These are phyloP conservation scores for Cordyceps javanica DNA, from an alignment of 2,329 filamentous ascomycete genomes.

Conservation along the genomic window DNA sequence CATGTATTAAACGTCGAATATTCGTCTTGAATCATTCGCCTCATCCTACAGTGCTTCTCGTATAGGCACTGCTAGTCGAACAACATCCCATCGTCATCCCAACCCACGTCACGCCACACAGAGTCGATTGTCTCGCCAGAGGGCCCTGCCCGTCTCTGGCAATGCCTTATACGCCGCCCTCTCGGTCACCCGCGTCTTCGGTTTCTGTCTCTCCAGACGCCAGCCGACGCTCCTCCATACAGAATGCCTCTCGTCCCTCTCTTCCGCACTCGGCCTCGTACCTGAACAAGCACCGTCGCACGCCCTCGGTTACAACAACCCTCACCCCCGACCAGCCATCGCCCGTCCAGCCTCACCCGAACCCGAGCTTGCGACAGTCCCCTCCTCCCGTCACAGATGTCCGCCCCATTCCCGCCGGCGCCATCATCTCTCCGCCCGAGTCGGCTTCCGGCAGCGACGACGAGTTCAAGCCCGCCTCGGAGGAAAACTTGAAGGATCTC, in stretches of 20 bases:
- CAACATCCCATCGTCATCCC: background rate
- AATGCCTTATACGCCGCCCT: constrained; percentile 88
- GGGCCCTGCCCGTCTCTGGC: constrained; percentile 26
- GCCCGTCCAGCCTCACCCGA: constrained; percentile 30
- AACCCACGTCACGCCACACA: background rate
- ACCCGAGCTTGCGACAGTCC: constrained; percentile 69
- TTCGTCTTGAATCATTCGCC: background rate
- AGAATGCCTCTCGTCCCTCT: constrained; percentile 42
- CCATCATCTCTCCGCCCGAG: constrained; percentile 86
- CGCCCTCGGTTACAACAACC: constrained; percentile 38
- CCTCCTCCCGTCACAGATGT: constrained; percentile 73
- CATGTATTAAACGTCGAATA: constrained; percentile 5
- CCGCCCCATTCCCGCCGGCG: constrained; percentile 69
- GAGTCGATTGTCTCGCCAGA: background rate
- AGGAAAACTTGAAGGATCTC: constrained; percentile 58
- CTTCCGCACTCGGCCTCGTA: constrained; percentile 62
- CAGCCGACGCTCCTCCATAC: constrained; percentile 54
- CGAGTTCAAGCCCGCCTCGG: constrained; percentile 46
- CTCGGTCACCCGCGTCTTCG: constrained; percentile 57
- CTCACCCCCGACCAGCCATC: constrained; percentile 38
- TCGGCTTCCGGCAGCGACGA: constrained; percentile 83
- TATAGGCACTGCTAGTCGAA: constrained; percentile 9
- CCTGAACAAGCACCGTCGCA: constrained; percentile 56
- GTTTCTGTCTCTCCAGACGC: constrained; percentile 48
- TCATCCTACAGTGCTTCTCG: constrained; percentile 11